Evolutionary conservation across 257 asterid genomes (phyloP).

Genomic region (Craterostigma plantagineum): DNA sequence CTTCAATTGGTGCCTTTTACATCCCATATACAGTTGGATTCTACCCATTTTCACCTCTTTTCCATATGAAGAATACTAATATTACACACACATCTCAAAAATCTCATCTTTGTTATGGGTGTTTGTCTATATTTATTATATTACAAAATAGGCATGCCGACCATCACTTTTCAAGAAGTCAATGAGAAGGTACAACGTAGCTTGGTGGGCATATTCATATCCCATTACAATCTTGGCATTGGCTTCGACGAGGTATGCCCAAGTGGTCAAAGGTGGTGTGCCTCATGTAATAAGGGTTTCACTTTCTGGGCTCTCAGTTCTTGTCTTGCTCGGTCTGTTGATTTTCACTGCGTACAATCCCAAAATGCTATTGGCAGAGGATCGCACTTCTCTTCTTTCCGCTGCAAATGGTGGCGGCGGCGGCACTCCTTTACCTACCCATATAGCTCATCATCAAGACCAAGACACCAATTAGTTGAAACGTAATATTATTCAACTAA

Average conservation of each 20-base stretch:
- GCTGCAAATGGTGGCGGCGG: too few relatives aligned
- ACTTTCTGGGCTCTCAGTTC: slow-evolving; percentile 23
- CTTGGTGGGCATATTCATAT: slow-evolving; percentile 70
- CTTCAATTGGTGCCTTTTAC: background rate
- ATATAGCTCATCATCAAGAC: too few relatives aligned
- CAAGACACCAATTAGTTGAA: too few relatives aligned
- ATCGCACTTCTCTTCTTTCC: slow-evolving; percentile 16
- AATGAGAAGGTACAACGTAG: slow-evolving; percentile 35
- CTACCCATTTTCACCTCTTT: background rate
- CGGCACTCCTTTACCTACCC: too few relatives aligned
- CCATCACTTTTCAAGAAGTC: slow-evolving; percentile 49
- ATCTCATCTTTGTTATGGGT: background rate
- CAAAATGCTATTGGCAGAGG: slow-evolving; percentile 20
- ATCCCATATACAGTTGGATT: background rate
- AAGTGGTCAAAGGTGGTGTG: slow-evolving; percentile 23
- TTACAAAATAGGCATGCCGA: slow-evolving; percentile 45
- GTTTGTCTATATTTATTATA: background rate
- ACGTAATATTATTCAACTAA: too few relatives aligned
- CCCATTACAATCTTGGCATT: slow-evolving; percentile 36
- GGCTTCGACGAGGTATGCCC: slow-evolving; percentile 31
- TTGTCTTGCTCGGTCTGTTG: slow-evolving; percentile 23
- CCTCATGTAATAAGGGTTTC: slow-evolving; percentile 20
- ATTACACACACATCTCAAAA: background rate
- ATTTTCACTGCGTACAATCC: slow-evolving; percentile 19
- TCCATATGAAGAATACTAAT: background rate